Base-by-base conservation (phyloP, 2,329 filamentous ascomycete species). In the Monilinia fructigena region DNA sequence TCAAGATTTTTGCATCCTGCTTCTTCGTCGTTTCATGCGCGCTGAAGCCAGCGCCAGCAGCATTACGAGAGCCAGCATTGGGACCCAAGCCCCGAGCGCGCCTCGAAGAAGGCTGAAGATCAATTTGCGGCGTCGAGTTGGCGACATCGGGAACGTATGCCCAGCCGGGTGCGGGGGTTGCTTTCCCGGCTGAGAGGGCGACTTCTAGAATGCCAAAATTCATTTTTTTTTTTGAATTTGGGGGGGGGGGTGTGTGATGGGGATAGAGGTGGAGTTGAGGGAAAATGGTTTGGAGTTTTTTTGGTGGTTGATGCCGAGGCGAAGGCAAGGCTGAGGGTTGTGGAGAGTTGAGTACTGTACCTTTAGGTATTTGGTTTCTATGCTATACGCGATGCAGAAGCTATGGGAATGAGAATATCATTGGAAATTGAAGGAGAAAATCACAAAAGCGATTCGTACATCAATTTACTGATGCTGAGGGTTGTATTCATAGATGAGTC, bases 121-220 rank as follows among this genome's bases (percentile, higher is more conserved):
- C 76, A 61, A 80, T 77, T 71, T 84, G 83, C 12, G 86, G 82
- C 16, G 85, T 82, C 65, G 86, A 83, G 66, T 84, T 76, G 20
- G 85, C 88, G 10, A 58, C 18, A 75, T 97, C 92, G 40, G 93
- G 88, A 1, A 97, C 91, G 76, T 97, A 97, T 16, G 92, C 92
- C 90, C 93, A 98, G 74, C 94, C 94, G 0, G 94, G 93, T 1
- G 92, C 90, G 55, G 85, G 82, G 55, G 86, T 85, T 20, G 87
- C 87, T 68, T 86, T 87, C 12, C 14, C 16, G 16, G 42, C 20
- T 38, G 87, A 81, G 74, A 86, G 87, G 47, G 92, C 90, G 66
- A 97, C 82, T 72, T 96, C 89, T 78, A 96, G 88, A 73, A 98
- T 92, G 73, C 91, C 89, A 72, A 89, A 89, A 74, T 88, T 86